phyloP scores from a whole-genome alignment of 176 grass and related monocot genomes.

The Ananas comosus region DNA sequence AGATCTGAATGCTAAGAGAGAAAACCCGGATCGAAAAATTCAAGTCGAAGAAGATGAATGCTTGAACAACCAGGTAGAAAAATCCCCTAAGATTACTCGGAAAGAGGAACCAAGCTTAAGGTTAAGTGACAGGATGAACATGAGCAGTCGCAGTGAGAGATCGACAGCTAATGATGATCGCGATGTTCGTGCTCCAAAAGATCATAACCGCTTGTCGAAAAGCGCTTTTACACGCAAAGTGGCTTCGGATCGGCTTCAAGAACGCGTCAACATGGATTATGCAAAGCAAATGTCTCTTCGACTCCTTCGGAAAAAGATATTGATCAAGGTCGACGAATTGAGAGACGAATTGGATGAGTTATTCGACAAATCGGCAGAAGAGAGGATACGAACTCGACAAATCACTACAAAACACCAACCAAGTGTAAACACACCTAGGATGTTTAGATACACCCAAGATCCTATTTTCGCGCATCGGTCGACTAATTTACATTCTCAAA shows the following conservation, averaged over 20 bases:
- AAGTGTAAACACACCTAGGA: constrained; percentile 2
- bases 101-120: neutral
- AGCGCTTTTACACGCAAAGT: constrained; percentile 2
- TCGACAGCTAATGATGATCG: constrained; percentile 7
- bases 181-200: neutral
- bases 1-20: neutral
- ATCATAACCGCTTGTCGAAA: neutral
- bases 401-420: constrained; percentile 11
- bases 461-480: constrained; percentile 19
- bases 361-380: constrained; percentile 41
- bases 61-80: neutral
- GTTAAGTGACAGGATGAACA: neutral
- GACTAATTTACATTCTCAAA: constrained; percentile 6
- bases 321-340: constrained; percentile 59
- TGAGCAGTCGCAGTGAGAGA: neutral
- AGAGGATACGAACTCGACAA: constrained; percentile 15
- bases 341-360: constrained; percentile 54
- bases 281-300: constrained; percentile 33
- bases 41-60: neutral
- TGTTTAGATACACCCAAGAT: constrained; percentile 30
- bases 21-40: neutral
- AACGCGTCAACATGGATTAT: constrained; percentile 21
- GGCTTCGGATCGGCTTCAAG: constrained; percentile 9
- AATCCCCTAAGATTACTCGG: neutral
- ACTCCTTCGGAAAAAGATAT: constrained; percentile 50